Evolutionary conservation across 1,139 yeast species (phyloP).

Genomic region (Geotrichum histeridarum): DNA sequence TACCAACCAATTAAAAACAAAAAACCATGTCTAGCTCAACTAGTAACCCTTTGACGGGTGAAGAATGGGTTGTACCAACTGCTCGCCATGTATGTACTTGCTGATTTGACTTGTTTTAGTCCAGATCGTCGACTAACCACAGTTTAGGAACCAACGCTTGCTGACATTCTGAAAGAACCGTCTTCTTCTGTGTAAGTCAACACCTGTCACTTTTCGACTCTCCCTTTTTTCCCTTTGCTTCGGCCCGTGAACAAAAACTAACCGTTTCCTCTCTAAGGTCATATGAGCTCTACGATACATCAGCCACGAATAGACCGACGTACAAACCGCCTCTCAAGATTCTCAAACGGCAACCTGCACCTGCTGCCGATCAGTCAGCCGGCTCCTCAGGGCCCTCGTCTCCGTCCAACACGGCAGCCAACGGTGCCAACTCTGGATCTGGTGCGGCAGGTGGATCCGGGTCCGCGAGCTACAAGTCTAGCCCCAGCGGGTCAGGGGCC

Average conservation of each 20-base stretch:
- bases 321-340: slow-evolving; percentile 17
- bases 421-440: background rate
- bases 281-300: slow-evolving; percentile 17
- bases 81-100: slow-evolving; percentile 1
- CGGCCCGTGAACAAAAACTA: background rate
- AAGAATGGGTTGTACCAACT: slow-evolving; percentile 8
- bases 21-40: slow-evolving; percentile 4
- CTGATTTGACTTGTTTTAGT: background rate
- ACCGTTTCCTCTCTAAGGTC: background rate
- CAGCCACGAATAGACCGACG: slow-evolving; percentile 9
- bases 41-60: slow-evolving; percentile 10
- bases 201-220: background rate
- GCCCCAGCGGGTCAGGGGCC: slow-evolving; percentile 6
- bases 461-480: background rate
- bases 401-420: background rate
- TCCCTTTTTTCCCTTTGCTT: background rate
- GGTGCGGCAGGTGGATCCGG: background rate
- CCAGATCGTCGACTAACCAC: too few relatives aligned
- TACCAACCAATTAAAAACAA: too few relatives aligned
- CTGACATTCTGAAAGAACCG: slow-evolving; percentile 14
- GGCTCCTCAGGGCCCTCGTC: background rate
- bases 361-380: slow-evolving; percentile 1
- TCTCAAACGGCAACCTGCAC: slow-evolving; percentile 14
- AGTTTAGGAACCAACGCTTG: slow-evolving; percentile 15
- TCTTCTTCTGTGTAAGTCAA: slow-evolving; percentile 12